Evolutionary conservation across 75 land plant genomes (phyloP).

Genomic region (Cunninghamia lanceolata): DNA sequence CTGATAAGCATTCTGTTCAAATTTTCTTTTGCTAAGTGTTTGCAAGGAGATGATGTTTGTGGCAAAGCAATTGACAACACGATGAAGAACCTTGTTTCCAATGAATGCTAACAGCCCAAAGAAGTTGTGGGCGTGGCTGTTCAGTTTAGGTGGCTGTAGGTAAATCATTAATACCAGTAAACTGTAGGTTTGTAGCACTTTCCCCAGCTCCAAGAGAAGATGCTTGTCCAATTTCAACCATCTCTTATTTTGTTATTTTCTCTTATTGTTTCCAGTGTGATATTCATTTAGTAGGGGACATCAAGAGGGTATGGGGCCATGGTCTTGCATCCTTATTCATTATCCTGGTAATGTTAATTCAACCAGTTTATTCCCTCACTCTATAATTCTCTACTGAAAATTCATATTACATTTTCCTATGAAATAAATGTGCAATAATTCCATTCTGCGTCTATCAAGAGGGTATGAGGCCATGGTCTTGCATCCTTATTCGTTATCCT

Average conservation of each 20-base stretch:
- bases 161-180: neutral
- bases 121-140: neutral
- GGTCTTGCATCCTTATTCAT: neutral
- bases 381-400: too few relatives aligned
- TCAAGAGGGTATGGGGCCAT: neutral
- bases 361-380: neutral
- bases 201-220: neutral
- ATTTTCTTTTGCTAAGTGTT: neutral
- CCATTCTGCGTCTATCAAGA: neutral
- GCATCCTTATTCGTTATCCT: neutral
- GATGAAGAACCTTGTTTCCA: neutral
- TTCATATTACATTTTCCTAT: too few relatives aligned
- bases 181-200: neutral
- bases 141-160: neutral
- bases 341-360: neutral
- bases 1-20: neutral
- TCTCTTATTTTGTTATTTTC: too few relatives aligned
- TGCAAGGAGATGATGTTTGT: neutral
- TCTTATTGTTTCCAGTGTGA: neutral
- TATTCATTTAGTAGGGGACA: neutral
- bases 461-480: neutral
- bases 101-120: neutral
- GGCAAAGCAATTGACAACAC: neutral
- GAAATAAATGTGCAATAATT: neutral
- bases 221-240: neutral